phyloP scores from a whole-genome alignment of 1,139 yeast species.

The Scheffersomyces quercinus region DNA sequence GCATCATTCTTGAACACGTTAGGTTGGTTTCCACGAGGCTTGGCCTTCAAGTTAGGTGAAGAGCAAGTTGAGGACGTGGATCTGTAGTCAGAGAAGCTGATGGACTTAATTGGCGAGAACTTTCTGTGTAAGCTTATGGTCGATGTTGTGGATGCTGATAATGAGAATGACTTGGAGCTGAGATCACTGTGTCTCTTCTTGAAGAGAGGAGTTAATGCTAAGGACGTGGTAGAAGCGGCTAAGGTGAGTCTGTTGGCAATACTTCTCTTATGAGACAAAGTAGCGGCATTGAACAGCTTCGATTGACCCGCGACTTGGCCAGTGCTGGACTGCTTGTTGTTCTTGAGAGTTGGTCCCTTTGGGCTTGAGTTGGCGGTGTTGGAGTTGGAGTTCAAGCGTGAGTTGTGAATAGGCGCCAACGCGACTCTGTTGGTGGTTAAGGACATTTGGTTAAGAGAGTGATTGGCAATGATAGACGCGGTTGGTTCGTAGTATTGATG shows the following conservation, averaged over 20 bases:
- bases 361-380: neutral
- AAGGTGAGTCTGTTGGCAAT: neutral
- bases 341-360: neutral
- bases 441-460: neutral
- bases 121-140: slow-evolving; percentile 2
- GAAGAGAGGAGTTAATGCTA: slow-evolving; percentile 6
- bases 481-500: too few species aligned
- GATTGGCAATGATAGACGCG: too few species aligned
- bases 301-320: slow-evolving; percentile 5
- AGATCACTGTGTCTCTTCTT: slow-evolving; percentile 4
- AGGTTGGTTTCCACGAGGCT: neutral
- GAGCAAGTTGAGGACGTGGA: slow-evolving; percentile 10
- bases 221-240: slow-evolving; percentile 3
- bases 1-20: slow-evolving; percentile 10
- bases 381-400: slow-evolving; percentile 27
- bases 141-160: slow-evolving; percentile 4
- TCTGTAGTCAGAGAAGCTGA: slow-evolving; percentile 28
- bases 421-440: slow-evolving; percentile 30
- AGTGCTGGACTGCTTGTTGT: slow-evolving; percentile 2
- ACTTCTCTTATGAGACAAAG: neutral
- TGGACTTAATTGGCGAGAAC: slow-evolving; percentile 14
- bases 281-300: slow-evolving; percentile 8
- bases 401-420: slow-evolving; percentile 37
- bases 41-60: slow-evolving; percentile 6
- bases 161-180: slow-evolving; percentile 3